A percentile compares a stretch with the other conserved stretches of the same genome.
These are phyloP conservation scores for Ammopiptanthus mongolicus DNA, from an alignment of 306 rosid genomes.

Conservation along the genomic window DNA sequence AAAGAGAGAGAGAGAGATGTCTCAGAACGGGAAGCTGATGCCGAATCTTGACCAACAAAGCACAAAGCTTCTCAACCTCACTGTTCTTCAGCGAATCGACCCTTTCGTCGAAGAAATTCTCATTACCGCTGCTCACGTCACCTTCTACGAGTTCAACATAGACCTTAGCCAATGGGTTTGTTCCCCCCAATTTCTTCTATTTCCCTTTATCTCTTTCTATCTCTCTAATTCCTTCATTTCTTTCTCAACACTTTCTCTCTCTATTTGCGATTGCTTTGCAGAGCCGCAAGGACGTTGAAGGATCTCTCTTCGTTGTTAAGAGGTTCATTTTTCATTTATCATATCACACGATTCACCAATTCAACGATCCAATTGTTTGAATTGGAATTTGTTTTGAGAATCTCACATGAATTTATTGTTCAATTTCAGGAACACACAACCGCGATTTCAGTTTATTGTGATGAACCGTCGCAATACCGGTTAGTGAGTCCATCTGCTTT, in stretches of 20 bases:
- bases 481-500: slow-evolving; percentile 20
- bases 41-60: slow-evolving; percentile 58
- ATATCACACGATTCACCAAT: neutral
- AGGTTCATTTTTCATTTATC: slow-evolving; percentile 15
- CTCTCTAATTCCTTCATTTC: neutral
- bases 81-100: slow-evolving; percentile 58
- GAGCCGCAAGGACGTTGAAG: slow-evolving; percentile 62
- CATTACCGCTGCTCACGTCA: slow-evolving; percentile 59
- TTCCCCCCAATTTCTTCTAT: neutral
- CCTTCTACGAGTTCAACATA: slow-evolving; percentile 58
- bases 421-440: slow-evolving; percentile 51
- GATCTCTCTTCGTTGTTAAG: slow-evolving; percentile 61
- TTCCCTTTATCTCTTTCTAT: neutral
- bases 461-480: slow-evolving; percentile 65
- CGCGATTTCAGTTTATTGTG: slow-evolving; percentile 61
- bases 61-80: slow-evolving; percentile 57
- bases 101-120: slow-evolving; percentile 57
- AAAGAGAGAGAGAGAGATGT: slow-evolving; percentile 12
- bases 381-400: neutral
- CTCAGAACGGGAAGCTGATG: slow-evolving; percentile 56
- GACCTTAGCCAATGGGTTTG: slow-evolving; percentile 60
- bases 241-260: neutral
- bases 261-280: slow-evolving; percentile 20
- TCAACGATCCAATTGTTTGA: neutral
- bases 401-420: neutral